Base-by-base conservation (phyloP, 495 filamentous ascomycete genomes). In the Hyaloscypha bicolor region DNA sequence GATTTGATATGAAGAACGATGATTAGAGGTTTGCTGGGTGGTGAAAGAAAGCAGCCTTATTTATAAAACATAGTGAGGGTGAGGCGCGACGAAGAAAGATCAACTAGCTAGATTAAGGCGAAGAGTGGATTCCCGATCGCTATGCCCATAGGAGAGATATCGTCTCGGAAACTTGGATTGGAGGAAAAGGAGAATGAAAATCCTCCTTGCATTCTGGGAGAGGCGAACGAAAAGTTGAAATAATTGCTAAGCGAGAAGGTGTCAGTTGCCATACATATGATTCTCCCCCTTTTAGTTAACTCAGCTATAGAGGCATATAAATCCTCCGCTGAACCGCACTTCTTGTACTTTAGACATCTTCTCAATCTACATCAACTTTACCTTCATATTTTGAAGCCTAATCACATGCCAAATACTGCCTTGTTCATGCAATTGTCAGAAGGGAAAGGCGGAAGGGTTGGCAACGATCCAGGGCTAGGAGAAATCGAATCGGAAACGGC, bases 81-180 rank as follows among this genome's bases (percentile, higher is more conserved):
- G 6, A 60, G 56, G 56, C 56, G 56, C 4, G 56, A 60, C 5
- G 56, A 60, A 60, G 35, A 60, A 8, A 21, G 55, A 58, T 60
- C 56, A 37, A 39, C 35, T 4, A 0, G 31, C 5, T 21, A 31
- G 16, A 29, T 60, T 2, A 60, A 60, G 56, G 56, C 56, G 32
- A 60, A n/a, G 56, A 60, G 56, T 19, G 6, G 5, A n/a, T 37
- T 37, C 1, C 35, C 56, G 31, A 37, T 39, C n/a, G 9, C 35
- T 32, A 33, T 12, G 19, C 9, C 3, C n/a, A 31, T 60, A 60
- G 56, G 32, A 31, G 56, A 60, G 56, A 9, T 21, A 60, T 11
- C 12, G 11, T 14, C 3, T 14, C 5, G 21, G 56, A 37, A n/a
- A 60, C 29, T 60, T 39, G n/a, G 56, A 37, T 25, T 25, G 2